Base-by-base conservation (phyloP, 352 stramenopile genomes). In the Thalassiosira livingstoniorum region DNA sequence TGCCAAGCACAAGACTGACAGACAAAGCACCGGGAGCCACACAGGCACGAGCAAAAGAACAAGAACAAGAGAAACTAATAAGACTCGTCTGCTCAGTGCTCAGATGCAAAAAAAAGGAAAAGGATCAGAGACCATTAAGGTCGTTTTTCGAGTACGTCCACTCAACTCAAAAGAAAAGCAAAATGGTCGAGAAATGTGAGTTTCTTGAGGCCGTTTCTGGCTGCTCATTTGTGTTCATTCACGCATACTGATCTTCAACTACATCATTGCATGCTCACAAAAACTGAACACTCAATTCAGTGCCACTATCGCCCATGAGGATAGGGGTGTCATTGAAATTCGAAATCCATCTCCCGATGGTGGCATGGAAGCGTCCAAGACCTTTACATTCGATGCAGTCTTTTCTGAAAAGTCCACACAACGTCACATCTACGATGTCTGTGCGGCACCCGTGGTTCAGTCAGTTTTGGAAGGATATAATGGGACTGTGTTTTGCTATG, bases 371-470 rank as follows among this genome's bases (percentile, higher is more conserved):
- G n/a, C 34, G 2, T 94, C 95, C 15, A 99, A 99, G 80, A 95
- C 89, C 29, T 99, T 99, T 88, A 98, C 97, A 42, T 98, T 99
- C 53, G 97, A 99, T 88, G 95, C 96, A 3, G 96, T 98, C 0
- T 99, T 99, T 74, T 96, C 93, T 7, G 86, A 95, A n/a, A 91
- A 94, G 42, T 98, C 95, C 34, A 96, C 95, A 32, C 97, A 99
- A 87, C 90, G 97, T 81, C 92, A 97, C 61, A 95, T 98, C 34
- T 98, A 98, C 87, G 92, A 97, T 58, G 87, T 93, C 37, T 95
- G 93, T 42, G 95, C 95, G 37, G 96, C 95, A 13, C 94, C 96
- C 42, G 94, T 98, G 58, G 95, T 98, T 34, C 94, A 98, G 75
- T 97, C 94, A 11, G 95, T 98, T 45, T 89, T 98, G 54, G 94